phyloP scores from a whole-genome alignment of 2,329 filamentous ascomycete species.

The Fusarium verticillioides region DNA sequence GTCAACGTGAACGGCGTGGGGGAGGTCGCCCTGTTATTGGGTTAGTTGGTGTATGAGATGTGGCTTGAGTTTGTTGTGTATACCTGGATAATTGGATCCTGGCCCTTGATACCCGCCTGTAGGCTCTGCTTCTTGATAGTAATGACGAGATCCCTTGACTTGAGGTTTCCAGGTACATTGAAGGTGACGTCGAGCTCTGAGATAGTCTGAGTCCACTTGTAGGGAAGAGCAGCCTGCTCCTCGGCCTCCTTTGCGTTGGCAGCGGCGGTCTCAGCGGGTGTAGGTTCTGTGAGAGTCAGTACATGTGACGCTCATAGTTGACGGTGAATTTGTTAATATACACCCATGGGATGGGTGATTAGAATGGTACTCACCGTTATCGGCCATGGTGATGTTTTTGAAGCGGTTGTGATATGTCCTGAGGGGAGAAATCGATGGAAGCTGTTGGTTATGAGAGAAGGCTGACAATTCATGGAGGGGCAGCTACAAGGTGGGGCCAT shows the following conservation, averaged over 20 bases:
- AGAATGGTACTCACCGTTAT: conserved; percentile 43
- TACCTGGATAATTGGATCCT: conserved; percentile 85
- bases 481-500: neutral
- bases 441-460: conserved; percentile 42
- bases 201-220: conserved; percentile 98
- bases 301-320: neutral
- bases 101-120: conserved; percentile 86
- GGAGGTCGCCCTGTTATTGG: conserved; percentile 77
- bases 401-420: conserved; percentile 4
- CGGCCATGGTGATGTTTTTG: conserved; percentile 51
- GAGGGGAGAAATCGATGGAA: conserved; percentile 34
- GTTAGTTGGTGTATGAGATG: neutral
- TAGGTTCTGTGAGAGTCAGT: conserved; percentile 56
- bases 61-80: conserved; percentile 34
- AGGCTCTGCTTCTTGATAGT: conserved; percentile 83
- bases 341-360: fast-evolving
- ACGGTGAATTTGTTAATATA: too few relatives aligned
- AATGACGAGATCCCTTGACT: conserved; percentile 84
- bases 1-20: conserved; percentile 81
- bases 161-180: conserved; percentile 82
- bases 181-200: conserved; percentile 85
- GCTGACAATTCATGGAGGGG: conserved; percentile 45
- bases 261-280: conserved; percentile 67
- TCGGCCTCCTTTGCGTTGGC: conserved; percentile 78
- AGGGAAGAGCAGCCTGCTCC: conserved; percentile 91